A percentile compares a stretch with the other conserved stretches of the same genome.
phyloP scores from a whole-genome alignment of 2,329 filamentous ascomycete species.

The Apiospora koreana region DNA sequence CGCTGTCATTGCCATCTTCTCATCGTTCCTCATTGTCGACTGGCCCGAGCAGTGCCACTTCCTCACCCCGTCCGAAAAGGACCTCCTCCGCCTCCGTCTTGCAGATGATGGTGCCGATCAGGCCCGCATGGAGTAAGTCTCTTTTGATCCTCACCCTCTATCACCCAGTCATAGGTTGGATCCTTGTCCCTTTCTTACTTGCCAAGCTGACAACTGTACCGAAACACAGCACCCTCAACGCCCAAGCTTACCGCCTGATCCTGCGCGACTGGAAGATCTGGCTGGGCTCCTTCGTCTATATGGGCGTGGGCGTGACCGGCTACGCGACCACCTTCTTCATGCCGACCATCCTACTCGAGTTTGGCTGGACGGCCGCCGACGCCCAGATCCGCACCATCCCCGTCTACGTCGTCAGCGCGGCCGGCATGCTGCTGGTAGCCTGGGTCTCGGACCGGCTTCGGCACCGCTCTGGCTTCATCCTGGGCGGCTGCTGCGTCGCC shows the following conservation, averaged over 20 bases:
- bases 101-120: conserved; percentile 28
- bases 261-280: conserved; percentile 41
- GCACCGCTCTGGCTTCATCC: conserved; percentile 38
- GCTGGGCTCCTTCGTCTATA: conserved; percentile 35
- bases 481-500: conserved; percentile 28
- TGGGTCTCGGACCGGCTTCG: conserved; percentile 34
- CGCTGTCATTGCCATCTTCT: conserved; percentile 31
- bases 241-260: conserved; percentile 30
- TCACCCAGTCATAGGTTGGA: not conserved
- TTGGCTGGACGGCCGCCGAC: conserved; percentile 36
- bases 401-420: conserved; percentile 36
- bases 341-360: conserved; percentile 42
- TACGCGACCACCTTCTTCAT: conserved; percentile 41
- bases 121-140: conserved; percentile 29
- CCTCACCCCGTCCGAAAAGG: conserved; percentile 42
- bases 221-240: conserved; percentile 25
- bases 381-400: conserved; percentile 41
- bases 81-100: conserved; percentile 33
- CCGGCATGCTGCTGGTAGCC: conserved; percentile 32
- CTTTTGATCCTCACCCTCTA: not conserved
- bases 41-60: conserved; percentile 50
- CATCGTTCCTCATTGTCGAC: conserved; percentile 49
- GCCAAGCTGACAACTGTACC: not conserved
- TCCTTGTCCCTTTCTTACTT: not conserved
- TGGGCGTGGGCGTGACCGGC: conserved; percentile 32